These are phyloP conservation scores for Asterophora lycoperdoides DNA, from an alignment of 768 basidiomycete genomes.

Conservation along the genomic window DNA sequence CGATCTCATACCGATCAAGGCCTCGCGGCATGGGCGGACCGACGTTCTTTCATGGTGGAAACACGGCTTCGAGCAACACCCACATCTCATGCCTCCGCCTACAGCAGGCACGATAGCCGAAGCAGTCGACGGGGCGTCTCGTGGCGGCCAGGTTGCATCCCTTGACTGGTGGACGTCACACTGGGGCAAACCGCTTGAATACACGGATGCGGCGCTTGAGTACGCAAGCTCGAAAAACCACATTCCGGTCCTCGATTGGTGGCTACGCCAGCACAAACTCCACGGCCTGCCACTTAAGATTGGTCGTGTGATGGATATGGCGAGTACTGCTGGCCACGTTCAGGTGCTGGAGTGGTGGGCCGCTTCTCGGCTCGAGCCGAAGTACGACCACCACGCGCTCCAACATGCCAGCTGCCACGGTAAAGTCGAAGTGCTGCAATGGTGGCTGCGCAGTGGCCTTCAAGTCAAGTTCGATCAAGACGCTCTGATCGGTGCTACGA, in stretches of 20 bases:
- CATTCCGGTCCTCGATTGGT: slow-evolving; percentile 79
- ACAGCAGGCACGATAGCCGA: slow-evolving; percentile 54
- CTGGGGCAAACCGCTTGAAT: slow-evolving; percentile 63
- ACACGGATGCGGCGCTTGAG: slow-evolving; percentile 77
- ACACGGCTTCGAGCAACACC: slow-evolving; percentile 54
- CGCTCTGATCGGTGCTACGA: slow-evolving; percentile 72
- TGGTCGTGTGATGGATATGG: slow-evolving; percentile 83
- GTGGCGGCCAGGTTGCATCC: slow-evolving; percentile 67
- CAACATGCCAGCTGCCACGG: slow-evolving; percentile 79
- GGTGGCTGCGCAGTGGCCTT: slow-evolving; percentile 79
- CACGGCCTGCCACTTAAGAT: slow-evolving; percentile 65
- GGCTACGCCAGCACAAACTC: slow-evolving; percentile 55
- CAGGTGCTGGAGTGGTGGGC: slow-evolving; percentile 85
- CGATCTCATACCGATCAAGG: slow-evolving; percentile 72
- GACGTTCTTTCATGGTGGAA: slow-evolving; percentile 82
- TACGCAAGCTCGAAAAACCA: slow-evolving; percentile 76
- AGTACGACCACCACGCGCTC: slow-evolving; percentile 73
- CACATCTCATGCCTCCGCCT: slow-evolving; percentile 55
- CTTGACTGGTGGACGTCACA: slow-evolving; percentile 74
- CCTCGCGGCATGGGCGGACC: slow-evolving; percentile 70
- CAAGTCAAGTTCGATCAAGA: slow-evolving; percentile 80
- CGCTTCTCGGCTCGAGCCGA: slow-evolving; percentile 68
- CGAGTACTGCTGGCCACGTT: slow-evolving; percentile 73
- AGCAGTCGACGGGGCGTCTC: slow-evolving; percentile 75
- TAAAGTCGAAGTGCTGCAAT: slow-evolving; percentile 73